These are phyloP conservation scores for Calonectria montana DNA, from an alignment of 2,329 filamentous ascomycete species.

Conservation along the genomic window DNA sequence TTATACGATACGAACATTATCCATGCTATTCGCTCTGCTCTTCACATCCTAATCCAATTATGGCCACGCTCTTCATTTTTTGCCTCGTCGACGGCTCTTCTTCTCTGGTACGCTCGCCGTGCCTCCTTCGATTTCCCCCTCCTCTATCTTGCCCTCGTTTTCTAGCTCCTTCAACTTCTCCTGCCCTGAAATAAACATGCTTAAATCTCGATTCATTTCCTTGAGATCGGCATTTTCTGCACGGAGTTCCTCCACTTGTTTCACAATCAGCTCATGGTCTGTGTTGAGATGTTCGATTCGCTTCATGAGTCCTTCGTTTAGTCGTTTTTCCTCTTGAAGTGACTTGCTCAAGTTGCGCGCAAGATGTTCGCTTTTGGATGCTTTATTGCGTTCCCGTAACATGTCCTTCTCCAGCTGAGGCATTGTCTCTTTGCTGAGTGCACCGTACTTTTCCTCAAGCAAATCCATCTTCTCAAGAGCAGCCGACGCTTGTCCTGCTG, in stretches of 20 bases:
- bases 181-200: slow-evolving; percentile 86
- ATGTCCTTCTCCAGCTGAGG: slow-evolving; percentile 79
- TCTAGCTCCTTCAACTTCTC: slow-evolving; percentile 82
- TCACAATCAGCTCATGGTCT: slow-evolving; percentile 68
- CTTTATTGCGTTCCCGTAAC: slow-evolving; percentile 74
- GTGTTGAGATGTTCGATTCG: slow-evolving; percentile 80
- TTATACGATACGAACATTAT: background rate
- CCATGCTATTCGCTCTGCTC: background rate
- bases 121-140: slow-evolving; percentile 81
- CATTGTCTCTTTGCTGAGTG: slow-evolving; percentile 67
- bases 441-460: slow-evolving; percentile 60
- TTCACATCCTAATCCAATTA: background rate
- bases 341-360: slow-evolving; percentile 80
- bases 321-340: slow-evolving; percentile 86
- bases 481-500: slow-evolving; percentile 61
- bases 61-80: slow-evolving; percentile 29
- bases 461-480: slow-evolving; percentile 61
- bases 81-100: slow-evolving; percentile 66
- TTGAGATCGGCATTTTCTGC: slow-evolving; percentile 77
- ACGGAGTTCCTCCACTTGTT: slow-evolving; percentile 67
- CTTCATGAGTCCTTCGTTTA: slow-evolving; percentile 83
- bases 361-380: slow-evolving; percentile 78
- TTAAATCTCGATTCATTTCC: slow-evolving; percentile 88
- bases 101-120: slow-evolving; percentile 74
- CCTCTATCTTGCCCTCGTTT: slow-evolving; percentile 66